Evolutionary conservation across 192 early-diverging fungal genomes (phyloP).

Genomic region (Borealophlyctis nickersoniae): DNA sequence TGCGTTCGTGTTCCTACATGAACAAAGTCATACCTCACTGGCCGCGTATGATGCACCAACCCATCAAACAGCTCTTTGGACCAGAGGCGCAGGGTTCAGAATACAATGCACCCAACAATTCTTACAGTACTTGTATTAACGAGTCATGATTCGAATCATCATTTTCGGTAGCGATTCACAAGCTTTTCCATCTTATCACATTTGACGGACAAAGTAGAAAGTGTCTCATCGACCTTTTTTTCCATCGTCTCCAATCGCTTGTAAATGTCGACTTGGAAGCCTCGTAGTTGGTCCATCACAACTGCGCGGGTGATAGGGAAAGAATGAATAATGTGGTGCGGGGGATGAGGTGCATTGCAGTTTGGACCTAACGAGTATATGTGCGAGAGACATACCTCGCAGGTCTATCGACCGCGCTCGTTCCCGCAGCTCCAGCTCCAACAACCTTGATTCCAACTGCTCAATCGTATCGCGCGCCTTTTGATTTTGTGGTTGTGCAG

Average conservation of each 20-base stretch:
- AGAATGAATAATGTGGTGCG: no score
- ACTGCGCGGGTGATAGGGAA: conserved; percentile 30
- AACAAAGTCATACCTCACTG: no score
- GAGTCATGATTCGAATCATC: no score
- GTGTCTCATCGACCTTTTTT: conserved; percentile 45
- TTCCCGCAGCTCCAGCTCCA: conserved; percentile 46
- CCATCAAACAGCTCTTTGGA: no score
- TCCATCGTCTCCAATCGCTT: conserved; percentile 50
- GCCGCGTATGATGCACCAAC: no score
- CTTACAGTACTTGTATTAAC: no score
- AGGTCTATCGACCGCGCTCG: conserved; percentile 51
- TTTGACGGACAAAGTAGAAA: conserved; percentile 37
- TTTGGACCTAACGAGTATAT: not conserved
- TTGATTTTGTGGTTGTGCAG: conserved; percentile 40
- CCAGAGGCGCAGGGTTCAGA: no score
- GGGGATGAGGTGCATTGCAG: no score
- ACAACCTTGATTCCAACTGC: conserved; percentile 44
- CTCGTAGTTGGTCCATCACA: conserved; percentile 44
- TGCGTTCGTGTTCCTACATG: no score
- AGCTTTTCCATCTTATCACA: conserved; percentile 48
- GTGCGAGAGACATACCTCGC: conserved; percentile 29
- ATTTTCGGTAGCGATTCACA: conserved; percentile 42
- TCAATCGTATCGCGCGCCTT: conserved; percentile 39
- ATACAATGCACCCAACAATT: no score
- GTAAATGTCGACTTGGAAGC: conserved; percentile 45